Evolutionary conservation across 2,329 filamentous ascomycete species (phyloP), one percentile per base, ranked within the genome.

Genomic region (Plectosphaerella cucumerina): DNA sequence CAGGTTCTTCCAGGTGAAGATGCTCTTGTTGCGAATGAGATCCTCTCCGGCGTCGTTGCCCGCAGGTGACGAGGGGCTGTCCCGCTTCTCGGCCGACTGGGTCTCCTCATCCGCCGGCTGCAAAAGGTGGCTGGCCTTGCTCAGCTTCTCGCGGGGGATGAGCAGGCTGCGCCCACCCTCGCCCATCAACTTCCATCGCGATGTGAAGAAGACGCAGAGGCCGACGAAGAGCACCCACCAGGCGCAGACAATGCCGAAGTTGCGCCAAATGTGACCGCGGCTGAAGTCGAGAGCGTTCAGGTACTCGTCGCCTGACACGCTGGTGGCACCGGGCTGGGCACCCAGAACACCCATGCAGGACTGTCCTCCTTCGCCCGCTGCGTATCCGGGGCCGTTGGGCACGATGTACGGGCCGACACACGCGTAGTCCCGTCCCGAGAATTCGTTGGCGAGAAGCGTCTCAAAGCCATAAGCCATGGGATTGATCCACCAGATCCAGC

Each of bases 391-490:
- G 0, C 79, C 77, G 46, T 62, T 72, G 0, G 80, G 80, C 4
- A 83, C 69, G 6, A 84, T 63, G 52, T 78, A 80, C 23, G 54
- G 55, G 3, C 68, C 71, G 3, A 74, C 73, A 51, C 81, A 84
- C 1, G 71, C 66, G 17, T 83, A 74, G 2, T 60, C 70, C 60
- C 86, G 69, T 33, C 68, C 69, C 55, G 86, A 75, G 51, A 90
- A 89, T 61, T 91, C 87, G 58, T 90, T 90, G 0, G 83, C 73
- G 60, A 90, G 73, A 0, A 91, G 65, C 0, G 78, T 79, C 56
- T 89, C 83, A 51, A 89, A 90, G 0, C 75, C 83, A 52, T 89
- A 90, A 0, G 86, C 80, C 3, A 90, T 69, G 0, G 86, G 86
- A 55, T 87, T 77, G 20, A 86, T 77, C 79, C 81, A 85, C 54